A percentile compares a stretch with the other conserved stretches of the same genome.
Conservation (phyloP, 2,329 filamentous ascomycete genomes). For the Ceratocystis eucalypticola region DNA sequence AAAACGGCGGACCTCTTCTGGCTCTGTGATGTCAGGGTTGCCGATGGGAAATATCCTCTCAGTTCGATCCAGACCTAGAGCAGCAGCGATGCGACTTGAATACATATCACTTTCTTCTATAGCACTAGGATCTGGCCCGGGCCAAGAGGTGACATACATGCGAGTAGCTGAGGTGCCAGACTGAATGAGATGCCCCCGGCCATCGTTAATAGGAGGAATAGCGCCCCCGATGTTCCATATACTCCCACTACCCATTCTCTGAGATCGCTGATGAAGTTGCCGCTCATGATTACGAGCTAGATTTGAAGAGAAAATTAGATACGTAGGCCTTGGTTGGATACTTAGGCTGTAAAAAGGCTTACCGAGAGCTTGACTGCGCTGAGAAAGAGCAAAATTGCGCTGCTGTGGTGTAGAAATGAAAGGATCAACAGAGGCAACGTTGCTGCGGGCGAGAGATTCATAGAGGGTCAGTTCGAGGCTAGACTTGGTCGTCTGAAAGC, state of each 20-base stretch:
- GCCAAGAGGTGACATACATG: conserved; percentile 42
- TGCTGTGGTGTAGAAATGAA: conserved; percentile 15
- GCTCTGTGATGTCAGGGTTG: conserved; percentile 23
- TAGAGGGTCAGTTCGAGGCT: conserved; percentile 1
- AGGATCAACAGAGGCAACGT: conserved; percentile 12
- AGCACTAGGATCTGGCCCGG: conserved; percentile 28
- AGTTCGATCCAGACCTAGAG: conserved; percentile 63
- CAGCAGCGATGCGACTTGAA: conserved; percentile 60
- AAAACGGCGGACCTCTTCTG: conserved; percentile 24
- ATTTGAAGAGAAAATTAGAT: neutral
- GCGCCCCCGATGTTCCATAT: conserved; percentile 17
- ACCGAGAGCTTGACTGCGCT: conserved; percentile 13
- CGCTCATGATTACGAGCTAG: conserved; percentile 6
- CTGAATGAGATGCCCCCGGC: conserved; percentile 48
- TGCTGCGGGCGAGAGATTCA: conserved; percentile 10
- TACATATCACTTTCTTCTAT: conserved; percentile 55
- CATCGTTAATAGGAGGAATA: conserved; percentile 40
- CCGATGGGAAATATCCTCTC: conserved; percentile 44
- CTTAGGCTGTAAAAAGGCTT: neutral
- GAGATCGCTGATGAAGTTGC: neutral
- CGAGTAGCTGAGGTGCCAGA: conserved; percentile 57
- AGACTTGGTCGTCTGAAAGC: conserved; percentile 4
- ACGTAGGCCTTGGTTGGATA: neutral
- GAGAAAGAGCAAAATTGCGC: conserved; percentile 6
- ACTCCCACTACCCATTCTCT: conserved; percentile 6